A percentile compares a stretch with the other conserved stretches of the same genome.
phyloP scores from a whole-genome alignment of 306 rosid genomes.

The Quercus dentata region DNA sequence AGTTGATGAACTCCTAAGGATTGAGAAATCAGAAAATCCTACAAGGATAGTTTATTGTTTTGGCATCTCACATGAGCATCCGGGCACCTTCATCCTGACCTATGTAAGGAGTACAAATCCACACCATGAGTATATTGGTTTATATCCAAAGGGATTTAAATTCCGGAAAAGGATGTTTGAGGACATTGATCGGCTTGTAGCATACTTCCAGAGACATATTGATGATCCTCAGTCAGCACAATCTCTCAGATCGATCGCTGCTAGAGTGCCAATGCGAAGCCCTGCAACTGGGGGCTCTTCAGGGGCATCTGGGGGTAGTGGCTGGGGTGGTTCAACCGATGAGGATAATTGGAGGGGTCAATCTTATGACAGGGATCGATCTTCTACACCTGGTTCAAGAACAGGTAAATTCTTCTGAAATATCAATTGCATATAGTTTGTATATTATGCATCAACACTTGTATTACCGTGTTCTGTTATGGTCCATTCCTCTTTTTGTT shows the following conservation, averaged over 20 bases:
- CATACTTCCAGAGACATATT: slow-evolving; percentile 83
- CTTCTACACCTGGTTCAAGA: slow-evolving; percentile 86
- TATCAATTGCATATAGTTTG: neutral
- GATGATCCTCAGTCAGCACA: slow-evolving; percentile 86
- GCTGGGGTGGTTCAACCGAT: slow-evolving; percentile 75
- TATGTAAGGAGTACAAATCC: slow-evolving; percentile 90
- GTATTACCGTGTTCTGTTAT: neutral
- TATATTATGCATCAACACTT: neutral
- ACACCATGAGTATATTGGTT: slow-evolving; percentile 97
- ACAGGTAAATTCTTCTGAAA: slow-evolving; percentile 50
- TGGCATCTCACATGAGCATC: slow-evolving; percentile 93
- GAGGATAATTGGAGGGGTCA: slow-evolving; percentile 89
- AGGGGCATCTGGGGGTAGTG: slow-evolving; percentile 71
- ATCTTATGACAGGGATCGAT: slow-evolving; percentile 74
- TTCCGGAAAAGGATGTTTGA: slow-evolving; percentile 95
- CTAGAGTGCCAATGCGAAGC: slow-evolving; percentile 98
- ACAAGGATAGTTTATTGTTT: slow-evolving; percentile 87
- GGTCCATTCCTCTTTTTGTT: neutral
- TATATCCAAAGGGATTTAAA: slow-evolving; percentile 96
- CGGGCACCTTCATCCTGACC: slow-evolving; percentile 93
- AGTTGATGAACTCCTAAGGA: slow-evolving; percentile 82
- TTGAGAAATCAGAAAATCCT: slow-evolving; percentile 76
- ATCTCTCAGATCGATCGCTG: slow-evolving; percentile 95
- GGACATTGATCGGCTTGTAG: slow-evolving; percentile 90
- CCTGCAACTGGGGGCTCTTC: slow-evolving; percentile 96